phyloP scores from a whole-genome alignment of 805 yeast genomes.

The Wickerhamiella sergipiensis region DNA sequence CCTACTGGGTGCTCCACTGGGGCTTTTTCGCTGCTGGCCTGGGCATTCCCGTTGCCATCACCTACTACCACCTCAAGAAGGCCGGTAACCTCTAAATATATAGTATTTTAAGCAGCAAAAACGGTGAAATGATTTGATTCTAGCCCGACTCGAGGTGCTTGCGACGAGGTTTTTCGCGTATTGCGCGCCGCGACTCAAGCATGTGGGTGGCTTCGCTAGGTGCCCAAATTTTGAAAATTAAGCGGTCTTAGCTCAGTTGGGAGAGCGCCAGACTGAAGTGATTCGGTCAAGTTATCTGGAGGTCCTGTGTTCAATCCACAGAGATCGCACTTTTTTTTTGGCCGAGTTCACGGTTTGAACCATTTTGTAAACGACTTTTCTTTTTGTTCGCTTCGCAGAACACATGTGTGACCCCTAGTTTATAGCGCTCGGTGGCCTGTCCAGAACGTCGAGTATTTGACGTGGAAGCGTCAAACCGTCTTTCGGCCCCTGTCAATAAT shows the following conservation, averaged over 20 bases:
- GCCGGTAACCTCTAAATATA: constrained; percentile 37
- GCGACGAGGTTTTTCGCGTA: not conserved
- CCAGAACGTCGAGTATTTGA: too few relatives aligned
- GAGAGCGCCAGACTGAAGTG: constrained; percentile 34
- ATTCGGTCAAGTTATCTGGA: too few relatives aligned
- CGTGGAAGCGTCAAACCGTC: too few relatives aligned
- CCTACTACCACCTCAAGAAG: constrained; percentile 76
- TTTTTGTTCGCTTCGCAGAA: too few relatives aligned
- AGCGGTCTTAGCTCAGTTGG: constrained; percentile 36
- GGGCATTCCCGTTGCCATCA: constrained; percentile 65
- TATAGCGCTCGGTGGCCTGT: too few relatives aligned
- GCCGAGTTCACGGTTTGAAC: too few relatives aligned
- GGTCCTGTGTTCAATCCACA: too few relatives aligned
- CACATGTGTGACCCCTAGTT: too few relatives aligned
- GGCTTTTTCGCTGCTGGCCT: constrained; percentile 56
- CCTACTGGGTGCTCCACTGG: constrained; percentile 72
- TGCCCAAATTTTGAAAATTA: not conserved
- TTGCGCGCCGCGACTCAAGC: too few relatives aligned
- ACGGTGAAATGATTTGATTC: not conserved
- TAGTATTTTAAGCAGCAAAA: not conserved
- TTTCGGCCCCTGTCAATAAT: too few relatives aligned
- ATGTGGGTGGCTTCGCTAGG: not conserved
- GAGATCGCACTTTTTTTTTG: too few relatives aligned
- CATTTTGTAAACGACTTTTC: too few relatives aligned
- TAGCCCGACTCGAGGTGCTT: not conserved